A percentile compares a stretch with the other conserved stretches of the same genome.
Evolutionary conservation across 2,329 filamentous ascomycete species (phyloP).

Genomic region (Fusarium incarnatum): DNA sequence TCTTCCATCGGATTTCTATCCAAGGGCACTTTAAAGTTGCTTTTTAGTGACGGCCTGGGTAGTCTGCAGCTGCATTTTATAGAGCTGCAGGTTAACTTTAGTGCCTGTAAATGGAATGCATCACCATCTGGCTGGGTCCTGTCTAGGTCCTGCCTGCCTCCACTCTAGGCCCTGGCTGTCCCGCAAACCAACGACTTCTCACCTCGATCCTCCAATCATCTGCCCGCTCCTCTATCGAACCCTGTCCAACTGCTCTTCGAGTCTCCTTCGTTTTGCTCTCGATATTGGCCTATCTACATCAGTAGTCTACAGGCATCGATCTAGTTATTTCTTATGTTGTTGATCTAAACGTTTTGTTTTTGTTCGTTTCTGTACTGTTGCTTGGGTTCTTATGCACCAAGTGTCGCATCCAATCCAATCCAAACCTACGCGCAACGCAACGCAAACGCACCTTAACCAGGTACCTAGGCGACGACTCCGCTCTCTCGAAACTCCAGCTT

Average conservation of each 20-base stretch:
- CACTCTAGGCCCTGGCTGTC: constrained; percentile 33
- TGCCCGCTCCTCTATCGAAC: constrained; percentile 38
- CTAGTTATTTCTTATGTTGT: constrained; percentile 32
- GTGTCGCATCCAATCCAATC: constrained; percentile 33
- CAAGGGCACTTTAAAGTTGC: not conserved
- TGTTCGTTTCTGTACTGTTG: constrained; percentile 8
- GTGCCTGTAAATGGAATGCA: constrained; percentile 31
- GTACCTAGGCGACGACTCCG: constrained; percentile 28
- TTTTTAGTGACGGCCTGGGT: not conserved
- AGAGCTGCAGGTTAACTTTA: constrained; percentile 17
- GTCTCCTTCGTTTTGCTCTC: constrained; percentile 45
- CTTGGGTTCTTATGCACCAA: constrained; percentile 12
- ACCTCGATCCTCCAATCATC: constrained; percentile 45
- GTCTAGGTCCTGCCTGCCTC: constrained; percentile 28
- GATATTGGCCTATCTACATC: constrained; percentile 22
- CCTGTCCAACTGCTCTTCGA: constrained; percentile 42
- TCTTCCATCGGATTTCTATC: not conserved
- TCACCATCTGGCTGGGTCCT: constrained; percentile 32
- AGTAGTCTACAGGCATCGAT: constrained; percentile 25
- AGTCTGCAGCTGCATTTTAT: constrained; percentile 17
- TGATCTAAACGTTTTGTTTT: constrained; percentile 8
- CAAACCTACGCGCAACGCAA: constrained; percentile 35
- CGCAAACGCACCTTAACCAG: constrained; percentile 15
- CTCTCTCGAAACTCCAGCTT: constrained; percentile 31
- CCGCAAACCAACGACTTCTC: constrained; percentile 33